Percentiles rank a stretch among this genome's conserved stretches.
phyloP scores from a whole-genome alignment of 805 yeast species.

The Myxozyma sirexii region DNA sequence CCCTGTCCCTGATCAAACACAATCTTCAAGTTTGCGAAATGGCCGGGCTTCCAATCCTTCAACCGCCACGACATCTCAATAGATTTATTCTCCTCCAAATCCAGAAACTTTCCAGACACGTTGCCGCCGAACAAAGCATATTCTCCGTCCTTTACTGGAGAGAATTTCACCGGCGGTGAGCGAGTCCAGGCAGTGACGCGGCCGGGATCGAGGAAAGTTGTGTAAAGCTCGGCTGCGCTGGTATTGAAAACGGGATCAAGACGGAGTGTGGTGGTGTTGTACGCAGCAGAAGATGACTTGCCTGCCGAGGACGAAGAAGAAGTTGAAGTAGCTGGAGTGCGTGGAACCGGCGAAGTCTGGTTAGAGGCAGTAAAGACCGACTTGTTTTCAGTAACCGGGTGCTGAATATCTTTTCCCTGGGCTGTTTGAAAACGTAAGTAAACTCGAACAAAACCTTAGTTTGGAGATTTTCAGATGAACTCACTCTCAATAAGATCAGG shows the following conservation, averaged over 20 bases:
- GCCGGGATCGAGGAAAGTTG: conserved; percentile 72
- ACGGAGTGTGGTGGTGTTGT: conserved; percentile 79
- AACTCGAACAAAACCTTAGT: not conserved
- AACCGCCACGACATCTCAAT: conserved; percentile 85
- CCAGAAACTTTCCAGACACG: conserved; percentile 68
- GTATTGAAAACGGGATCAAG: conserved; percentile 82
- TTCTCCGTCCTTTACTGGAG: conserved; percentile 60
- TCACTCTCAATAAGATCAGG: conserved; percentile 62
- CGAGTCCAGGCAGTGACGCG: conserved; percentile 92
- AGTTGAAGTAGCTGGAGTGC: conserved; percentile 14
- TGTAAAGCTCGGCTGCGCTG: conserved; percentile 80
- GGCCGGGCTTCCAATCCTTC: conserved; percentile 84
- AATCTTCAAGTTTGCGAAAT: conserved; percentile 69
- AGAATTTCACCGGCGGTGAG: conserved; percentile 59
- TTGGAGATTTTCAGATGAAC: conserved; percentile 33
- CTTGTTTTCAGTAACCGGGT: conserved; percentile 64
- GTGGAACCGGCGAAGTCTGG: conserved; percentile 27
- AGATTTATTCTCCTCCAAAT: conserved; percentile 58
- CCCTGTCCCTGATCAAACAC: conserved; percentile 74
- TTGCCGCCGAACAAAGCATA: conserved; percentile 87
- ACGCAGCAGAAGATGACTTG: conserved; percentile 45
- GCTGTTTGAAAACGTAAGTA: conserved; percentile 18
- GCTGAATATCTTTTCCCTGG: conserved; percentile 87
- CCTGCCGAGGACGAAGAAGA: conserved; percentile 23
- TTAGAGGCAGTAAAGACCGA: conserved; percentile 58